These are phyloP conservation scores for Puccinia polysora DNA, from an alignment of 1,284 basidiomycete species.

Conservation along the genomic window DNA sequence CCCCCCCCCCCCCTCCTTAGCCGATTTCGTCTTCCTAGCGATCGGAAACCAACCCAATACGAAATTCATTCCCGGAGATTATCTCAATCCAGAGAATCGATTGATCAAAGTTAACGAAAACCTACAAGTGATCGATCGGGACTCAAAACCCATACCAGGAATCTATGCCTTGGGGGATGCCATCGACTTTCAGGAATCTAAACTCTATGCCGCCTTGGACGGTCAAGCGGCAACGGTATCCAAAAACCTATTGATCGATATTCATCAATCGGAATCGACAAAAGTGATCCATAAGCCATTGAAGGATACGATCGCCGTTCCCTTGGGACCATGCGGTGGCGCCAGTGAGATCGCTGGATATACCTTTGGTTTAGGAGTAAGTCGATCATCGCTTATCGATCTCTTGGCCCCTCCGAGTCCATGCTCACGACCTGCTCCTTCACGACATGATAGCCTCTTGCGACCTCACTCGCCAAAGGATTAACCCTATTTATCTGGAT, in stretches of 20 bases:
- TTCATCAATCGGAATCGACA: not conserved
- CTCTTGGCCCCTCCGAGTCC: not conserved
- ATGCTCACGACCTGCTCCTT: not conserved
- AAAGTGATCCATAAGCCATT: constrained; percentile 31
- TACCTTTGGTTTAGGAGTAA: constrained; percentile 29
- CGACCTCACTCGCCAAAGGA: constrained; percentile 33
- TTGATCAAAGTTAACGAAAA: constrained; percentile 18
- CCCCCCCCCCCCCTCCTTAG: not conserved
- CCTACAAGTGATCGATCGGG: constrained; percentile 17
- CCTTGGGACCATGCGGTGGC: constrained; percentile 33
- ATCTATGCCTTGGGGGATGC: constrained; percentile 39
- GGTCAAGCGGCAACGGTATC: constrained; percentile 23
- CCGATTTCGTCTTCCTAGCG: constrained; percentile 42
- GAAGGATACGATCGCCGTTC: constrained; percentile 30
- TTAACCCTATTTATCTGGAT: constrained; percentile 27
- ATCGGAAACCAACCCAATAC: constrained; percentile 41
- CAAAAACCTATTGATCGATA: constrained; percentile 29
- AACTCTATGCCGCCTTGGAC: constrained; percentile 35
- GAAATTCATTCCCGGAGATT: constrained; percentile 11
- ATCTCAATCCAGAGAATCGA: not conserved
- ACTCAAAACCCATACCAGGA: not conserved
- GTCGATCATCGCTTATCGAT: not conserved
- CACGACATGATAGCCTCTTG: constrained; percentile 1
- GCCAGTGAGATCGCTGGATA: constrained; percentile 23
- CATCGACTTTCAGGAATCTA: constrained; percentile 24